phyloP scores from a whole-genome alignment of 2,329 filamentous ascomycete genomes.

The Whalleya microplaca region DNA sequence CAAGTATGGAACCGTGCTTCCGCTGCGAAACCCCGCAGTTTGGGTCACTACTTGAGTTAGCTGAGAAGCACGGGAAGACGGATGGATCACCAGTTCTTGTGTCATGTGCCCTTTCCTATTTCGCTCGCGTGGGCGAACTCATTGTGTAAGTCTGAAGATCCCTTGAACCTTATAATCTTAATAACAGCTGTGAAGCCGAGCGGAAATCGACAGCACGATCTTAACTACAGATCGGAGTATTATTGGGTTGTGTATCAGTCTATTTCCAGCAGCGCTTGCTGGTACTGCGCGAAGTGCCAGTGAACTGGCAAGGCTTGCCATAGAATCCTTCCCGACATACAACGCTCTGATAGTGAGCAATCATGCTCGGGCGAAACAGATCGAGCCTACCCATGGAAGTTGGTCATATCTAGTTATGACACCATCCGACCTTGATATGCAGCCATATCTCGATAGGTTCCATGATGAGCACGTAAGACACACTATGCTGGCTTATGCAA shows the following conservation, averaged over 20 bases:
- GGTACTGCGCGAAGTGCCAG: constrained; percentile 14
- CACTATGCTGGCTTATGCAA: background rate
- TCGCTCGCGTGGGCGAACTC: constrained; percentile 19
- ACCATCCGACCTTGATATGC: constrained; percentile 4
- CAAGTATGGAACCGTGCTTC: constrained; percentile 14
- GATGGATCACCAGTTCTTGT: constrained; percentile 17
- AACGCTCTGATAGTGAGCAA: constrained; percentile 11
- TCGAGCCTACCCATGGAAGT: constrained; percentile 18
- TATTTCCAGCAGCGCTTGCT: constrained; percentile 22
- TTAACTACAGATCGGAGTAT: constrained; percentile 9
- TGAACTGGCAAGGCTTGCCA: constrained; percentile 15
- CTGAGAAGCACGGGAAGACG: constrained; percentile 17
- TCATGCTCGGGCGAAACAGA: constrained; percentile 12
- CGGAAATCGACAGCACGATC: constrained; percentile 15
- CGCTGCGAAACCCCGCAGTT: constrained; percentile 13
- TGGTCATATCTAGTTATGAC: constrained; percentile 21
- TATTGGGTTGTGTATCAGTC: constrained; percentile 19
- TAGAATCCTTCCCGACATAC: constrained; percentile 20
- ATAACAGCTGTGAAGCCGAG: constrained; percentile 3
- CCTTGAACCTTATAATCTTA: background rate
- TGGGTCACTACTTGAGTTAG: constrained; percentile 20
- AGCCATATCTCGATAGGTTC: constrained; percentile 17
- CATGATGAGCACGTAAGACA: constrained; percentile 11
- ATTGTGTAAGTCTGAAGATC: constrained; percentile 12
- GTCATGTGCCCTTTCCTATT: constrained; percentile 20